Evolutionary conservation across 202 grass and related monocot genomes (phyloP).

Genomic region (Schoenoplectus tabernaemontani): DNA sequence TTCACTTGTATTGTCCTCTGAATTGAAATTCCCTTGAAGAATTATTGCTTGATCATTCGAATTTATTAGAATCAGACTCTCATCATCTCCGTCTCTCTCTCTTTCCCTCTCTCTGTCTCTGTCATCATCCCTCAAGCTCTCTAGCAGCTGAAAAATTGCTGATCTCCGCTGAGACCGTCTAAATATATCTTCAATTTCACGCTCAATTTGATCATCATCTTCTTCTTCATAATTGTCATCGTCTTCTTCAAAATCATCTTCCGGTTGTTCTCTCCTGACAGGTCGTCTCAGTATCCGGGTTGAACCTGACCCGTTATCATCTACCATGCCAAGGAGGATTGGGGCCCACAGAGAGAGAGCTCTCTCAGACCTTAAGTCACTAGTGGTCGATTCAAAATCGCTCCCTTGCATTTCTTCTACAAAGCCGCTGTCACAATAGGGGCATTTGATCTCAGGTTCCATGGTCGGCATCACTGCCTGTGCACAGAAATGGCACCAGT

Average conservation of each 20-base stretch:
- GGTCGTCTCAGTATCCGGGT: neutral
- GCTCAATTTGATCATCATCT: conserved; percentile 20
- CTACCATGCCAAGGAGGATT: conserved; percentile 35
- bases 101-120: conserved; percentile 19
- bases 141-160: conserved; percentile 15
- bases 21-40: conserved; percentile 58
- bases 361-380: conserved; percentile 18
- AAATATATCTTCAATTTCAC: conserved; percentile 24
- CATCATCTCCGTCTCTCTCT: conserved; percentile 37
- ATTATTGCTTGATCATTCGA: conserved; percentile 64
- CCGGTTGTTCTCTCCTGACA: conserved; percentile 12
- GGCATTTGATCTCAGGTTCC: conserved; percentile 75
- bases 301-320: neutral
- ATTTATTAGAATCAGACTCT: conserved; percentile 63
- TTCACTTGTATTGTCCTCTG: conserved; percentile 38
- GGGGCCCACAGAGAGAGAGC: conserved; percentile 53
- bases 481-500: conserved; percentile 75
- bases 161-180: conserved; percentile 13
- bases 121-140: conserved; percentile 10
- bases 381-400: neutral
- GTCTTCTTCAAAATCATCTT: neutral
- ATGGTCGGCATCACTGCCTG: conserved; percentile 38
- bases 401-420: conserved; percentile 66
- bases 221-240: neutral
- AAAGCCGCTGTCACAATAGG: conserved; percentile 61